A percentile compares a stretch with the other conserved stretches of the same genome.
These are phyloP conservation scores for Backusella australiensis DNA, from an alignment of 192 early-diverging fungal genomes.

Conservation along the genomic window DNA sequence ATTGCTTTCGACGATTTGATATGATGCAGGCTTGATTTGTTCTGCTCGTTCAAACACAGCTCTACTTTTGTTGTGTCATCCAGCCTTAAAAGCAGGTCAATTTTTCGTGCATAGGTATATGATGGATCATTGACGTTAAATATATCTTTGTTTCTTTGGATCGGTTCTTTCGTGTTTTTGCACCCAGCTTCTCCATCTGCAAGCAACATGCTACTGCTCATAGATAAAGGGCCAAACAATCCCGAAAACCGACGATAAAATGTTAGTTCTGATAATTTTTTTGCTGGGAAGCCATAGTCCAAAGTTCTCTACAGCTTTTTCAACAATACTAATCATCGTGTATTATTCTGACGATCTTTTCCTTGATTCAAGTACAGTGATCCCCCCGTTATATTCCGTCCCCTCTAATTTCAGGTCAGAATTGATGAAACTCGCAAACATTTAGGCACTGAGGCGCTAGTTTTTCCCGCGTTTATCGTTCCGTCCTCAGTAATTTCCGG, in stretches of 20 bases:
- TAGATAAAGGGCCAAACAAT: background rate
- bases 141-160: background rate
- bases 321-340: background rate
- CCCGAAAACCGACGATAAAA: background rate
- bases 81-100: background rate
- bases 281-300: background rate
- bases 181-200: background rate
- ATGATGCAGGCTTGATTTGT: too few species aligned
- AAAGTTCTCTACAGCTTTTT: background rate
- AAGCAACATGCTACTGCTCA: background rate
- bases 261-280: background rate
- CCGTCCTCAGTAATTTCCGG: too few species aligned
- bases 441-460: too few species aligned
- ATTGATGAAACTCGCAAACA: too few species aligned
- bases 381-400: too few species aligned
- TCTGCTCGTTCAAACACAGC: too few species aligned
- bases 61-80: background rate
- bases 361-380: background rate
- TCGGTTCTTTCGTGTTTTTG: background rate
- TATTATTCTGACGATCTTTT: background rate
- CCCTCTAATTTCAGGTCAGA: too few species aligned
- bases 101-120: background rate
- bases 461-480: too few species aligned
- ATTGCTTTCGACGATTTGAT: background rate
- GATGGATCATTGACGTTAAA: background rate